Percentiles rank a stretch among this genome's conserved stretches.
These are phyloP conservation scores for Fomitopsis betulina DNA, from an alignment of 1,284 basidiomycete genomes.

Conservation along the genomic window DNA sequence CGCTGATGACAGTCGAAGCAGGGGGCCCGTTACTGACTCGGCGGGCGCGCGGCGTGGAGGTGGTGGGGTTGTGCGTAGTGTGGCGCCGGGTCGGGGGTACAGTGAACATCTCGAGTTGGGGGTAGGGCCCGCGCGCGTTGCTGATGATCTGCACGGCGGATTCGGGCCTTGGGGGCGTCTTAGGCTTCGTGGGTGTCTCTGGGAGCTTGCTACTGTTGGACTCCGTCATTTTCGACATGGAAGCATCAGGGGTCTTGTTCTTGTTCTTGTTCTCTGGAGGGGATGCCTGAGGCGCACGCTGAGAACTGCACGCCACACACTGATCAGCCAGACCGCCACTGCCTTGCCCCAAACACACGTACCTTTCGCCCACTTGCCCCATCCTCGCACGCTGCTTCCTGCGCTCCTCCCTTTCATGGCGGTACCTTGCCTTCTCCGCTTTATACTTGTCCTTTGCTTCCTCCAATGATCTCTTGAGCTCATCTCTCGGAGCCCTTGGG, in stretches of 20 bases:
- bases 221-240: not conserved
- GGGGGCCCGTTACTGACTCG: not conserved
- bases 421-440: conserved; percentile 63
- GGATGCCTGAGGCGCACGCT: not conserved
- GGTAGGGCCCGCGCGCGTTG: conserved; percentile 53
- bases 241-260: not conserved
- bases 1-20: not conserved
- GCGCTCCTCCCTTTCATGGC: conserved; percentile 48
- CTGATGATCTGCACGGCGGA: conserved; percentile 42
- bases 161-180: not conserved
- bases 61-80: conserved; percentile 21
- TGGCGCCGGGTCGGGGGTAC: conserved; percentile 26
- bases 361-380: conserved; percentile 30
- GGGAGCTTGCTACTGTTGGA: not conserved
- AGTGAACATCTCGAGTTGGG: conserved; percentile 55
- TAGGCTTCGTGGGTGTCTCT: not conserved
- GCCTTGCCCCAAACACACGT: not conserved
- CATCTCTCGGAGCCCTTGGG: conserved; percentile 28
- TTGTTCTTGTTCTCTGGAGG: not conserved
- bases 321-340: conserved; percentile 2
- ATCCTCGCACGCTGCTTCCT: conserved; percentile 36
- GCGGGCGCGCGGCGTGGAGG: conserved; percentile 1
- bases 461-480: conserved; percentile 56
- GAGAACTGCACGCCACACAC: not conserved
- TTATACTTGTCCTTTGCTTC: conserved; percentile 65